phyloP scores from a whole-genome alignment of 2,329 filamentous ascomycete genomes.

The Epichloe coenophiala region DNA sequence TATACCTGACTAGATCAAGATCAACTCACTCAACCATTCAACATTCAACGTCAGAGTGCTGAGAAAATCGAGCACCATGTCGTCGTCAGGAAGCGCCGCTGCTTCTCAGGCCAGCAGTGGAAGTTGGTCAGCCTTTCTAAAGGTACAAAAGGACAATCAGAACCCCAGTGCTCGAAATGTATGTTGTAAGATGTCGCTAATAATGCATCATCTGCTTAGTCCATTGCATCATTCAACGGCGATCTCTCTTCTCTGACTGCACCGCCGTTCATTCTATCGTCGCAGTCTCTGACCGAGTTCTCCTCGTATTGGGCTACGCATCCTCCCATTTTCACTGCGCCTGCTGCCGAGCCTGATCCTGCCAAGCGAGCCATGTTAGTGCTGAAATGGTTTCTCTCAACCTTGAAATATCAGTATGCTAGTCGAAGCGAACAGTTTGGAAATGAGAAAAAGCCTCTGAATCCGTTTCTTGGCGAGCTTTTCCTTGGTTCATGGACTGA shows the following conservation, averaged over 20 bases:
- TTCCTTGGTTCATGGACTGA: constrained; percentile 89
- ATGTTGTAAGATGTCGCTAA: constrained; percentile 2
- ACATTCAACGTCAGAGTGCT: neutral
- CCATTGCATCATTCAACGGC: constrained; percentile 70
- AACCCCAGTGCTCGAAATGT: neutral
- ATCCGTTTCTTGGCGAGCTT: constrained; percentile 89
- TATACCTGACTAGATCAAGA: neutral
- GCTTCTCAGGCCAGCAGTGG: constrained; percentile 26
- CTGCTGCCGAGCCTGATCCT: constrained; percentile 64
- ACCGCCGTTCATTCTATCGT: constrained; percentile 70
- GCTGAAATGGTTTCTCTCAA: constrained; percentile 93
- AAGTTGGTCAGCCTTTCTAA: constrained; percentile 39
- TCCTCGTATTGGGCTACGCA: constrained; percentile 75
- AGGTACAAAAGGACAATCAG: constrained; percentile 21
- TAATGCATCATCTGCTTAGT: constrained; percentile 25
- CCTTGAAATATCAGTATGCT: constrained; percentile 74
- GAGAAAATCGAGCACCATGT: constrained; percentile 14
- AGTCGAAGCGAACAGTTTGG: constrained; percentile 64
- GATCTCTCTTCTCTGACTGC: constrained; percentile 71
- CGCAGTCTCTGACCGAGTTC: constrained; percentile 67
- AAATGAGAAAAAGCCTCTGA: constrained; percentile 95
- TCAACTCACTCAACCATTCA: neutral
- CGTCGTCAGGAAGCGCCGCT: constrained; percentile 14
- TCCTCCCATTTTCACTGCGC: constrained; percentile 65
- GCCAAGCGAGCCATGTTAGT: constrained; percentile 75